These are phyloP conservation scores for Maudiozyma bulderi DNA, from an alignment of 805 yeast genomes.

Conservation along the genomic window DNA sequence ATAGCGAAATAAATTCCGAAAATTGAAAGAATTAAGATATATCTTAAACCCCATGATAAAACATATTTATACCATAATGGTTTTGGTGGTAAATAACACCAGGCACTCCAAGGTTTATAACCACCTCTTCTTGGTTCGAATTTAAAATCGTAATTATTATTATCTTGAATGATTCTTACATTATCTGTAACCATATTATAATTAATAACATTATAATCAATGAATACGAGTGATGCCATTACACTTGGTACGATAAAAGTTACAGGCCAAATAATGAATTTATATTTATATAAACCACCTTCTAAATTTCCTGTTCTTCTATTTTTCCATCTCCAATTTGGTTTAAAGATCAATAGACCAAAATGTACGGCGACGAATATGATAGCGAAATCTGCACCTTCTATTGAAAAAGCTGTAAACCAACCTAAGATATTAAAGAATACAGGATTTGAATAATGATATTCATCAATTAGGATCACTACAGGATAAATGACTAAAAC, in stretches of 20 bases:
- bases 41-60: conserved; percentile 77
- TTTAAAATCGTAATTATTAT: conserved; percentile 14
- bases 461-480: conserved; percentile 36
- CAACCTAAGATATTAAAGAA: conserved; percentile 67
- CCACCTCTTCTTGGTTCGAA: conserved; percentile 33
- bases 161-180: conserved; percentile 19
- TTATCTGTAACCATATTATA: conserved; percentile 7
- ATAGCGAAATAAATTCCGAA: conserved; percentile 57
- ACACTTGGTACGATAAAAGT: conserved; percentile 54
- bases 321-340: conserved; percentile 38
- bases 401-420: conserved; percentile 69
- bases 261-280: conserved; percentile 48
- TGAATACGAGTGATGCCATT: conserved; percentile 64
- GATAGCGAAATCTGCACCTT: conserved; percentile 81
- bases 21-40: conserved; percentile 52
- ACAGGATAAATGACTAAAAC: conserved; percentile 62
- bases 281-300: conserved; percentile 60
- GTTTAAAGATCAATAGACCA: conserved; percentile 59
- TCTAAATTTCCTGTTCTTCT: conserved; percentile 38
- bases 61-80: conserved; percentile 69
- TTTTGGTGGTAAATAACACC: conserved; percentile 68
- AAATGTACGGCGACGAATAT: conserved; percentile 77
- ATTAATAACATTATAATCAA: conserved; percentile 27
- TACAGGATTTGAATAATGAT: conserved; percentile 37
- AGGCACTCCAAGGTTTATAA: conserved; percentile 53